These are phyloP conservation scores for Fistulina hepatica DNA, from an alignment of 1,284 basidiomycete species.

Conservation along the genomic window DNA sequence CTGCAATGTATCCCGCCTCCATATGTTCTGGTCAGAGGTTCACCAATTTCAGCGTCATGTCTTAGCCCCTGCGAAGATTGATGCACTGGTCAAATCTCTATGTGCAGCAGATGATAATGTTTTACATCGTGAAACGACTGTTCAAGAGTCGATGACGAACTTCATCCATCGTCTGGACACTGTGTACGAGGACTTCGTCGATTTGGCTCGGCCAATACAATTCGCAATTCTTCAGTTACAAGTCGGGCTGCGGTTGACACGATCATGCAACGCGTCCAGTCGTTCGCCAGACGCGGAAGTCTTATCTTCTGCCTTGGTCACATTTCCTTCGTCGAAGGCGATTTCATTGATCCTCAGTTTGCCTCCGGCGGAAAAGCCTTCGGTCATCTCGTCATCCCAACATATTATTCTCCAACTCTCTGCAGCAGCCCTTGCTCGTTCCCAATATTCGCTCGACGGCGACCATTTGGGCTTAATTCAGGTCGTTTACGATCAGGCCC, in stretches of 20 bases:
- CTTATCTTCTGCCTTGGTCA: constrained; percentile 22
- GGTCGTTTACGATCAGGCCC: constrained; percentile 58
- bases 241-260: constrained; percentile 64
- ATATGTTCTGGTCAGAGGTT: constrained; percentile 77
- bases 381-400: background rate
- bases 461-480: constrained; percentile 29
- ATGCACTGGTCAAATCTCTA: constrained; percentile 28
- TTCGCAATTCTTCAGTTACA: constrained; percentile 58
- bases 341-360: constrained; percentile 25
- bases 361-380: background rate
- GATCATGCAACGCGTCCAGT: too few relatives aligned
- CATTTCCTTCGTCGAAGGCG: constrained; percentile 43
- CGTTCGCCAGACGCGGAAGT: too few relatives aligned
- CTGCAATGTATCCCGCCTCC: constrained; percentile 49
- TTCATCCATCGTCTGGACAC: constrained; percentile 50
- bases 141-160: constrained; percentile 56
- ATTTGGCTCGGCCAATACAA: constrained; percentile 61
- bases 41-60: constrained; percentile 57
- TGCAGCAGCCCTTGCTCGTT: constrained; percentile 33
- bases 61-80: constrained; percentile 36
- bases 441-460: constrained; percentile 23
- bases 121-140: constrained; percentile 41
- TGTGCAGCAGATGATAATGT: constrained; percentile 27
- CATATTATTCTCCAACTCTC: constrained; percentile 42
- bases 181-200: constrained; percentile 52